phyloP scores from a whole-genome alignment of 352 stramenopile genomes.

The Phytophthora idaei region DNA sequence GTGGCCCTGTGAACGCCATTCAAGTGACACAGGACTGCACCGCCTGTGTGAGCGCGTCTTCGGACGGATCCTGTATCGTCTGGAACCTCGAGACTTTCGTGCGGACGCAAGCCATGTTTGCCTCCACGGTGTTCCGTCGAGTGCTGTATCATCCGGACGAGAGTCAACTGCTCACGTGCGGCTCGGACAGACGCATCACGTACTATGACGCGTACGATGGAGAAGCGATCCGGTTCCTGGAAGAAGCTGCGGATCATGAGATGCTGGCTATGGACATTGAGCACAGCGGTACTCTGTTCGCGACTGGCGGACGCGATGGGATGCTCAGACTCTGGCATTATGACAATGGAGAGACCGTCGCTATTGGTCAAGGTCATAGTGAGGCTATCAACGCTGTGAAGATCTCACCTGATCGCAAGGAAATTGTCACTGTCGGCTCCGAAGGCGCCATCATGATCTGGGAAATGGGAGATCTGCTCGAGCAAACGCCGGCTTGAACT shows the following conservation, averaged over 20 bases:
- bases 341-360: conserved; percentile 93
- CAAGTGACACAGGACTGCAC: conserved; percentile 76
- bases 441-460: conserved; percentile 97
- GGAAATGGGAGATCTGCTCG: conserved; percentile 73
- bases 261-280: conserved; percentile 96
- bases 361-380: conserved; percentile 92
- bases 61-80: conserved; percentile 94
- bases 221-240: conserved; percentile 93
- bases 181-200: conserved; percentile 94
- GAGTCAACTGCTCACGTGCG: conserved; percentile 95
- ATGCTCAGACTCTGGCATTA: conserved; percentile 97
- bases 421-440: conserved; percentile 93
- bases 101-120: conserved; percentile 95
- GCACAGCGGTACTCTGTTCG: conserved; percentile 87
- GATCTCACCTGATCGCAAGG: conserved; percentile 92
- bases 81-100: conserved; percentile 96
- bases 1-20: conserved; percentile 93
- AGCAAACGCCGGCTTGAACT: conserved; percentile 20
- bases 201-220: conserved; percentile 97
- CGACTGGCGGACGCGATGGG: conserved; percentile 91
- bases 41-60: conserved; percentile 78
- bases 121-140: conserved; percentile 94
- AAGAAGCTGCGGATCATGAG: conserved; percentile 89
- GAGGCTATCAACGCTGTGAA: conserved; percentile 93
- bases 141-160: conserved; percentile 97